phyloP scores from a whole-genome alignment of 2,329 filamentous ascomycete genomes.

The Fusarium papillatum region DNA sequence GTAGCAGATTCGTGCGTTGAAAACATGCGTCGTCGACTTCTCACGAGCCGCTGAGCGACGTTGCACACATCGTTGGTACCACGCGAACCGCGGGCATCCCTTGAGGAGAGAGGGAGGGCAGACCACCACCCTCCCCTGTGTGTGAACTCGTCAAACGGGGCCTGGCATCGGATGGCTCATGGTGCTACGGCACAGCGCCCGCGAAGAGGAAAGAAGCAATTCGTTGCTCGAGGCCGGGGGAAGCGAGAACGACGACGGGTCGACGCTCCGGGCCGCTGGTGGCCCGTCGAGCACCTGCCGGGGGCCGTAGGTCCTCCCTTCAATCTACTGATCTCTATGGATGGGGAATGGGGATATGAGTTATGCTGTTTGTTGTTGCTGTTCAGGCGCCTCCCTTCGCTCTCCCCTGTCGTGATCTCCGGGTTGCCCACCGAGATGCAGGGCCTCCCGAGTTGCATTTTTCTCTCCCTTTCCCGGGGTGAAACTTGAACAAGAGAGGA shows the following conservation, averaged over 20 bases:
- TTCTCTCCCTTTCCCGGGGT: slow-evolving; percentile 12
- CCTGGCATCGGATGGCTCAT: slow-evolving; percentile 18
- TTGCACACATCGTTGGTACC: slow-evolving; percentile 26
- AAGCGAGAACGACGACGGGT: slow-evolving; percentile 41
- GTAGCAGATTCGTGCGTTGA: background rate
- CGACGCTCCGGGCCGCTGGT: slow-evolving; percentile 33
- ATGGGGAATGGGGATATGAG: background rate
- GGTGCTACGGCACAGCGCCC: slow-evolving; percentile 35
- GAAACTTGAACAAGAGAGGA: slow-evolving; percentile 18
- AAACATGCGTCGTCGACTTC: slow-evolving; percentile 14
- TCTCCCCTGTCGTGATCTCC: background rate
- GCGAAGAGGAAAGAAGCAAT: slow-evolving; percentile 35
- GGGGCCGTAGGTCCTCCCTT: slow-evolving; percentile 15
- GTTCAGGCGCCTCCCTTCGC: background rate
- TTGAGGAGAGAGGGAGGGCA: background rate
- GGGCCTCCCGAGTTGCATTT: slow-evolving; percentile 14
- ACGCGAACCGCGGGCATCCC: slow-evolving; percentile 13
- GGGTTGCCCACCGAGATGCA: slow-evolving; percentile 10
- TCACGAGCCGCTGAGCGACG: slow-evolving; percentile 41
- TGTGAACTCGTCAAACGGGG: slow-evolving; percentile 18
- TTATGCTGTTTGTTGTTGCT: slow-evolving; percentile 12
- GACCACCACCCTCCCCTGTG: background rate
- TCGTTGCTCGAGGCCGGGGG: slow-evolving; percentile 37
- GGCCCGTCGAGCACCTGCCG: slow-evolving; percentile 26
- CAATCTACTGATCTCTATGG: background rate